Percentiles rank a stretch among this genome's conserved stretches.
Evolutionary conservation across 805 yeast species (phyloP).

Genomic region (Pichia phayaonensis): DNA sequence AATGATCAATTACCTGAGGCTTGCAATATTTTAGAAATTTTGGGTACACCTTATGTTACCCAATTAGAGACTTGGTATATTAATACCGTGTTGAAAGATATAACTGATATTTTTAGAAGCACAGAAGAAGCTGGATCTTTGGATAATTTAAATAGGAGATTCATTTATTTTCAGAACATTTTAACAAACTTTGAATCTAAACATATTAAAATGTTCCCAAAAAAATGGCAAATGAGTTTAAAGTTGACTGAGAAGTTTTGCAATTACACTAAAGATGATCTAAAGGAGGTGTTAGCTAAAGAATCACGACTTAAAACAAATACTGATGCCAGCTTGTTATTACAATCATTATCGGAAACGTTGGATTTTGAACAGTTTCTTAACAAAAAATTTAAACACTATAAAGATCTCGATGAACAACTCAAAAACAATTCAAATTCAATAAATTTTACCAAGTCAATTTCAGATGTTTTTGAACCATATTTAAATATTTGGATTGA

Average conservation of each 20-base stretch:
- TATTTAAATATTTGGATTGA: conserved; percentile 78
- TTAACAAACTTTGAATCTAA: conserved; percentile 48
- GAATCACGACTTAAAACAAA: conserved; percentile 28
- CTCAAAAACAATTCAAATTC: conserved; percentile 19
- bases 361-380: conserved; percentile 76
- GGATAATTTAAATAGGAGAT: conserved; percentile 79
- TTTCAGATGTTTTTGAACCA: conserved; percentile 75
- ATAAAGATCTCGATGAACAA: conserved; percentile 29
- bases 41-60: conserved; percentile 49
- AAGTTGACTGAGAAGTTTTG: conserved; percentile 59
- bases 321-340: conserved; percentile 52
- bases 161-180: conserved; percentile 69
- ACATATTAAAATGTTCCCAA: conserved; percentile 53
- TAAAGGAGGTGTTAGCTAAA: conserved; percentile 42
- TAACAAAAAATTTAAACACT: conserved; percentile 51
- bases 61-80: conserved; percentile 70
- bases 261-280: conserved; percentile 58
- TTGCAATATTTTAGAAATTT: conserved; percentile 60
- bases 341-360: conserved; percentile 66
- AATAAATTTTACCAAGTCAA: conserved; percentile 32
- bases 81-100: conserved; percentile 61
- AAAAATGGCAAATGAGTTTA: conserved; percentile 61
- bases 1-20: conserved; percentile 46
- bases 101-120: conserved; percentile 63
- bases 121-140: conserved; percentile 92